Evolutionary conservation across 2,329 filamentous ascomycete species (phyloP).

Genomic region (Sclerotinia borealis): DNA sequence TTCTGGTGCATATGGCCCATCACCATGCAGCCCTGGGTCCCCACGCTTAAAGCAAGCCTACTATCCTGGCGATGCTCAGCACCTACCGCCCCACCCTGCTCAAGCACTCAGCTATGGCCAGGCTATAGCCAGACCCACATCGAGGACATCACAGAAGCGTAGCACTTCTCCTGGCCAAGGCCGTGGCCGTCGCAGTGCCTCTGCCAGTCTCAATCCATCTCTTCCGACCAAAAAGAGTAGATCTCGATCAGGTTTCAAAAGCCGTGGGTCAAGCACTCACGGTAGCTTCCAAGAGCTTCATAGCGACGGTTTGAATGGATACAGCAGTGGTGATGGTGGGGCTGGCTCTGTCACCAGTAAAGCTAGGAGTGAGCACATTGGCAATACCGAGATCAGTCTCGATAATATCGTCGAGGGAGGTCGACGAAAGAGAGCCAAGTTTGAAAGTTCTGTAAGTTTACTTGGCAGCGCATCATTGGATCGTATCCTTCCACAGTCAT

Average conservation of each 20-base stretch:
- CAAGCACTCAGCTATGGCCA: slow-evolving; percentile 51
- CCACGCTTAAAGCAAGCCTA: slow-evolving; percentile 48
- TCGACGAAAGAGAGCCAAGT: slow-evolving; percentile 88
- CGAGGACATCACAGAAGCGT: slow-evolving; percentile 65
- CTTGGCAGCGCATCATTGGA: background rate
- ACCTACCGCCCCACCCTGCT: slow-evolving; percentile 50
- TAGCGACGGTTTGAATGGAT: slow-evolving; percentile 63
- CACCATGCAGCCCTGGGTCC: slow-evolving; percentile 45
- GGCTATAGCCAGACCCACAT: slow-evolving; percentile 60
- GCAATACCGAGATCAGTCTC: slow-evolving; percentile 93
- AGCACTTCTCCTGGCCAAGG: slow-evolving; percentile 69
- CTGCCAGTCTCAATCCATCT: slow-evolving; percentile 50
- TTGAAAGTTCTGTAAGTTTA: slow-evolving; percentile 87
- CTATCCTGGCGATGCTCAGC: slow-evolving; percentile 55
- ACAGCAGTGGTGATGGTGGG: slow-evolving; percentile 82
- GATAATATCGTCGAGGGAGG: slow-evolving; percentile 98
- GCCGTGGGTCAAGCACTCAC: slow-evolving; percentile 50
- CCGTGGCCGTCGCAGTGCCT: slow-evolving; percentile 70
- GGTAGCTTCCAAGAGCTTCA: slow-evolving; percentile 51
- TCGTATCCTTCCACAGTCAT: background rate
- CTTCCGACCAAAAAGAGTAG: slow-evolving; percentile 56
- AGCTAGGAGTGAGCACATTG: slow-evolving; percentile 74
- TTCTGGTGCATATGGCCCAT: slow-evolving; percentile 45
- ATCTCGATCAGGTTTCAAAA: slow-evolving; percentile 62
- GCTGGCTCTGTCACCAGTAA: slow-evolving; percentile 71